phyloP scores from a whole-genome alignment of 441 rosid species.

The Euphorbia celastroides region DNA sequence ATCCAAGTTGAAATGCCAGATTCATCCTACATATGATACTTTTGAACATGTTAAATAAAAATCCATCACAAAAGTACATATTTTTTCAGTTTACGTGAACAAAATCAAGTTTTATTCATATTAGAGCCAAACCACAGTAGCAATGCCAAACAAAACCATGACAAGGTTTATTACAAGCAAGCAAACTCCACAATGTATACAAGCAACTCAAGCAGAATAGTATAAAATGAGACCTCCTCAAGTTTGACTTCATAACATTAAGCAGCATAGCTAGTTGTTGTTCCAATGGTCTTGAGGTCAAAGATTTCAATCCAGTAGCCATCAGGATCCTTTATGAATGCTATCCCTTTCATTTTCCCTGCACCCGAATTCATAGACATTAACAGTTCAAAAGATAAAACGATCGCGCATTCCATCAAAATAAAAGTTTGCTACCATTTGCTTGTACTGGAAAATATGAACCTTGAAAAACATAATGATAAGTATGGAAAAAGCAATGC shows the following conservation, averaged over 20 bases:
- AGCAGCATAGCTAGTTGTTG: conserved; percentile 25
- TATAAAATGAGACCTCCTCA: neutral
- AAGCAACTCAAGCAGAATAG: neutral
- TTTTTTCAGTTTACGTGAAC: neutral
- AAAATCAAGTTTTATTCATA: neutral
- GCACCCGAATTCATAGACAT: conserved; percentile 17
- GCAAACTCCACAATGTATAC: neutral
- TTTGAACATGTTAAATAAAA: neutral
- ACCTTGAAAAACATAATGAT: neutral
- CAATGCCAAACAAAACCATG: neutral
- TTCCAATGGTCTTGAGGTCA: conserved; percentile 56
- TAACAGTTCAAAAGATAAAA: neutral
- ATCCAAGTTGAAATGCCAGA: no score
- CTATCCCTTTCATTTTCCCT: conserved; percentile 86
- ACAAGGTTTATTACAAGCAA: neutral
- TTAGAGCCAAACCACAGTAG: neutral
- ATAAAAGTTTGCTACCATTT: no score
- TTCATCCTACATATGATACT: no score
- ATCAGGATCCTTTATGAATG: conserved; percentile 97
- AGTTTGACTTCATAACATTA: conserved; percentile 24
- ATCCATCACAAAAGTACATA: neutral
- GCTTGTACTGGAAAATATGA: neutral
- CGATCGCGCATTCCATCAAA: neutral
- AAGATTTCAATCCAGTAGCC: conserved; percentile 96
- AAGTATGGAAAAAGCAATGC: neutral